These are phyloP conservation scores for Perilla frutescens DNA, from an alignment of 257 asterid species.

Conservation along the genomic window DNA sequence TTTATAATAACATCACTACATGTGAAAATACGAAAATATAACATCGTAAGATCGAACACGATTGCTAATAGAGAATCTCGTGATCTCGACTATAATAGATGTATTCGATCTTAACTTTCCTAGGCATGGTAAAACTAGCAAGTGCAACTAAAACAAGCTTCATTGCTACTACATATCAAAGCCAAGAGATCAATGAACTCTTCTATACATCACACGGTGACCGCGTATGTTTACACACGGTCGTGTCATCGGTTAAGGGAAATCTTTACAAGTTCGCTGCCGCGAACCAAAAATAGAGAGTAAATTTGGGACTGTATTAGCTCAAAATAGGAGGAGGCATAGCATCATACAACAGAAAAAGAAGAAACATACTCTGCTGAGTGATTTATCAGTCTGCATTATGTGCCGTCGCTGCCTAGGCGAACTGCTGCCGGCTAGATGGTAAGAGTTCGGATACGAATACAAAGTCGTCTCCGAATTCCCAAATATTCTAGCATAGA, in stretches of 20 bases:
- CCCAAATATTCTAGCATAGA: conserved; percentile 59
- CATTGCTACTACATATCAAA: neutral
- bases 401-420: conserved; percentile 61
- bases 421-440: conserved; percentile 42
- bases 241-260: no score
- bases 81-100: no score
- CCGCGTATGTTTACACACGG: neutral
- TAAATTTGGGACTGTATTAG: neutral
- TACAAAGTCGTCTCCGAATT: conserved; percentile 51
- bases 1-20: no score
- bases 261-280: conserved; percentile 29
- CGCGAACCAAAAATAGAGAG: neutral
- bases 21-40: no score
- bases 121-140: no score
- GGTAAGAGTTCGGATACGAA: conserved; percentile 59
- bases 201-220: neutral
- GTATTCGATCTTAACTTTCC: no score
- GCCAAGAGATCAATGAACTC: neutral
- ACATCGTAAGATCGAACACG: no score
- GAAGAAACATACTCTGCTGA: conserved; percentile 65
- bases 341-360: conserved; percentile 62
- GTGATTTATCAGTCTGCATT: conserved; percentile 58
- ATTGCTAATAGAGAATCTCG: no score
- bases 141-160: no score
- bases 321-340: conserved; percentile 64